phyloP scores from a whole-genome alignment of 345 rosid genomes.

The Hypericum perforatum region DNA sequence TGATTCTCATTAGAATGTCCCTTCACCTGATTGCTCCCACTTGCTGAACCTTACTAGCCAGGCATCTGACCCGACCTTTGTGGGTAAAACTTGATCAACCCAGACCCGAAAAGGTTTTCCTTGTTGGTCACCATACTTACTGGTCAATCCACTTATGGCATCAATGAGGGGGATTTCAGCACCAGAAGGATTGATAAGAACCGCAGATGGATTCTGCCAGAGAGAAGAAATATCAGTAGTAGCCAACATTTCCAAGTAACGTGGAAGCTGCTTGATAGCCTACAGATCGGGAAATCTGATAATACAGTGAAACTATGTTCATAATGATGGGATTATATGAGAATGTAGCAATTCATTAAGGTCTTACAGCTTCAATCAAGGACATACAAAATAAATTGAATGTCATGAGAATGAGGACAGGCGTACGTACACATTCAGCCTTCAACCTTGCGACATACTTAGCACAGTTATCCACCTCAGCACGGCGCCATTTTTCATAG shows the following conservation, averaged over 20 bases:
- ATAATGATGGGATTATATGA: too few relatives aligned
- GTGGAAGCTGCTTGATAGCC: background rate
- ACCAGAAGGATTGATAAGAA: conserved; percentile 68
- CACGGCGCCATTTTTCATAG: conserved; percentile 89
- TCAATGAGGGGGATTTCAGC: conserved; percentile 45
- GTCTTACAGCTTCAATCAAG: too few relatives aligned
- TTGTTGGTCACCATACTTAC: conserved; percentile 62
- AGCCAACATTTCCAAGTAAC: background rate
- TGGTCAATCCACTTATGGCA: conserved; percentile 36
- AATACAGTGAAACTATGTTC: background rate
- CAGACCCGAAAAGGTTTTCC: conserved; percentile 67
- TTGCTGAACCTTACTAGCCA: conserved; percentile 70
- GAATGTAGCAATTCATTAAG: too few relatives aligned
- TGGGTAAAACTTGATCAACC: conserved; percentile 63
- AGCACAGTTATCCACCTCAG: conserved; percentile 69
- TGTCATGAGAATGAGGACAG: background rate
- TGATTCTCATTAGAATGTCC: background rate
- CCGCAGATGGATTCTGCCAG: conserved; percentile 48
- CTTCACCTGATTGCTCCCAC: conserved; percentile 69
- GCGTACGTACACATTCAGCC: conserved; percentile 60
- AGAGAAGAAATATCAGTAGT: background rate
- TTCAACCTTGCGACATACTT: conserved; percentile 47
- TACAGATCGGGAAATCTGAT: background rate
- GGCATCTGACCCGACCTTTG: conserved; percentile 43
- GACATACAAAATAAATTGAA: background rate